phyloP scores from a whole-genome alignment of 2,329 filamentous ascomycete genomes.

The Ophiocordyceps camponoti-saundersi region DNA sequence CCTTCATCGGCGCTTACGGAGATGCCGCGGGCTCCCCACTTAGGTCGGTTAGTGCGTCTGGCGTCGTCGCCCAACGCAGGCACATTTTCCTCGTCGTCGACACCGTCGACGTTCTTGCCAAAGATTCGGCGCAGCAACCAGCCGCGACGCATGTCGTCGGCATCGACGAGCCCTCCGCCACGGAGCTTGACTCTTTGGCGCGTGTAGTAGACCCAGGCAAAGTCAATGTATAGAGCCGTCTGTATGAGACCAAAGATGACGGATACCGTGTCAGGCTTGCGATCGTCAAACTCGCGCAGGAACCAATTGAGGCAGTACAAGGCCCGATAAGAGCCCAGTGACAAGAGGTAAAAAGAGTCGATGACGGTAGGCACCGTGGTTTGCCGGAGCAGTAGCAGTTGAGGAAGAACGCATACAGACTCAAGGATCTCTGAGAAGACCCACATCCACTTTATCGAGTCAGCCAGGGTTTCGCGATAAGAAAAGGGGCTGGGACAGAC shows the following conservation, averaged over 20 bases:
- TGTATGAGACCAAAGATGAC: conserved; percentile 80
- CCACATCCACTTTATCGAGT: conserved; percentile 50
- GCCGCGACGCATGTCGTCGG: conserved; percentile 70
- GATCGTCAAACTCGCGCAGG: conserved; percentile 43
- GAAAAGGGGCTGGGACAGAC: not conserved
- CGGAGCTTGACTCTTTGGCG: conserved; percentile 88
- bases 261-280: conserved; percentile 50
- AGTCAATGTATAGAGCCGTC: conserved; percentile 80
- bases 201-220: conserved; percentile 93
- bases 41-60: conserved; percentile 22
- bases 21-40: conserved; percentile 48
- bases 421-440: conserved; percentile 85
- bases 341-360: conserved; percentile 86
- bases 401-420: conserved; percentile 76
- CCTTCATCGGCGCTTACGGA: conserved; percentile 50
- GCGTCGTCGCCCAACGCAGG: conserved; percentile 25
- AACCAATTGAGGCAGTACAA: conserved; percentile 93
- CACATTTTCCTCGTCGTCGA: conserved; percentile 42
- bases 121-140: conserved; percentile 73
- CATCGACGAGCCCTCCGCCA: conserved; percentile 71
- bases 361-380: conserved; percentile 94
- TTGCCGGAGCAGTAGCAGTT: conserved; percentile 79
- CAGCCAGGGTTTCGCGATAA: conserved; percentile 2
- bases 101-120: conserved; percentile 36
- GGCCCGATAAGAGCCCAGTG: conserved; percentile 72